Evolutionary conservation across 2,329 filamentous ascomycete genomes (phyloP).

Genomic region (Fusarium clavum): DNA sequence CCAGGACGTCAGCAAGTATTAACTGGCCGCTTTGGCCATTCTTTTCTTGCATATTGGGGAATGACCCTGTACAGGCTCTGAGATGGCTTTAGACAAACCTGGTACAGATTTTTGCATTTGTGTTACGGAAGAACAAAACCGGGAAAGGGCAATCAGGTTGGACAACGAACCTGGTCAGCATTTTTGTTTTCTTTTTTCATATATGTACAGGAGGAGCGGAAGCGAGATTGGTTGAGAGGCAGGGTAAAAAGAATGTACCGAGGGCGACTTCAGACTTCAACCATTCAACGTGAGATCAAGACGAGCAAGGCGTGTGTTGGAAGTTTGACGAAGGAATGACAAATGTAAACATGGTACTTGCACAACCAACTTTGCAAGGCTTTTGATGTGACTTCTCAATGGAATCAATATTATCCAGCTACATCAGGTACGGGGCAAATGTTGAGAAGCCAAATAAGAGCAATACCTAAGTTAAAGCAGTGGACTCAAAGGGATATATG

Average conservation of each 20-base stretch:
- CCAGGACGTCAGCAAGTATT: neutral
- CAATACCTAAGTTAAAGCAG: neutral
- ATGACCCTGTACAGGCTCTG: slow-evolving; percentile 41
- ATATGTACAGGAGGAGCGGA: slow-evolving; percentile 35
- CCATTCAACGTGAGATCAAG: neutral
- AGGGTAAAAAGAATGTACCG: slow-evolving; percentile 27
- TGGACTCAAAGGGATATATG: neutral
- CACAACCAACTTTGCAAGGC: neutral
- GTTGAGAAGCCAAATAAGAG: neutral
- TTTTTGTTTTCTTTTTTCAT: slow-evolving; percentile 14
- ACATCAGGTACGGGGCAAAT: neutral
- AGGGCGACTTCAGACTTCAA: slow-evolving; percentile 33
- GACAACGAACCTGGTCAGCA: slow-evolving; percentile 2
- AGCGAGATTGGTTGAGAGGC: slow-evolving; percentile 13
- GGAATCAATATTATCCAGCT: neutral
- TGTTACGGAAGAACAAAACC: slow-evolving; percentile 15
- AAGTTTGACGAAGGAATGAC: neutral
- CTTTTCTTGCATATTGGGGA: slow-evolving; percentile 21
- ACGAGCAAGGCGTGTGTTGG: neutral
- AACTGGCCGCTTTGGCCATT: slow-evolving; percentile 23
- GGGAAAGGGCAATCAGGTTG: slow-evolving; percentile 5
- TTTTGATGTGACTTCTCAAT: neutral
- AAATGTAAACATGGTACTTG: slow-evolving; percentile 6
- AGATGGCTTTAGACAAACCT: slow-evolving; percentile 39
- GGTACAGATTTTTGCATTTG: slow-evolving; percentile 27